These are phyloP conservation scores for Colletotrichum sidae DNA, from an alignment of 2,329 filamentous ascomycete species.

Conservation along the genomic window DNA sequence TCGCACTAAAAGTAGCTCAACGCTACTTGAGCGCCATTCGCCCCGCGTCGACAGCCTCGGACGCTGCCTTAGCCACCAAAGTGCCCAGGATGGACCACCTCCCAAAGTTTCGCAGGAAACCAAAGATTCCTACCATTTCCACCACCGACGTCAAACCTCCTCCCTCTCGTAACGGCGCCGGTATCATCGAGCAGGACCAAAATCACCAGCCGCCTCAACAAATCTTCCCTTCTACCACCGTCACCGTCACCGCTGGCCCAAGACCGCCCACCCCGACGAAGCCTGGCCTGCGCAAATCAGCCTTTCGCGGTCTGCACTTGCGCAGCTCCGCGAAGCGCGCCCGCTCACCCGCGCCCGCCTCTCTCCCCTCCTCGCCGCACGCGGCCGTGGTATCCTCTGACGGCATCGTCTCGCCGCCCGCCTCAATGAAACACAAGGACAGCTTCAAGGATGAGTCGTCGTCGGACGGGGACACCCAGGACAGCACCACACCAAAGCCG, in stretches of 20 bases:
- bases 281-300: constrained; percentile 47
- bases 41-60: constrained; percentile 1
- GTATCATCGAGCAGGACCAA: constrained; percentile 41
- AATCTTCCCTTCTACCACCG: constrained; percentile 39
- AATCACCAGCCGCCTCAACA: constrained; percentile 37
- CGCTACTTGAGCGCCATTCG: neutral
- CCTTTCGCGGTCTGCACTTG: constrained; percentile 59
- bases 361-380: constrained; percentile 39
- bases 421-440: constrained; percentile 27
- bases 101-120: constrained; percentile 56
- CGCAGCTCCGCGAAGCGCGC: constrained; percentile 60
- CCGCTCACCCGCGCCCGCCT: constrained; percentile 52
- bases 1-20: neutral
- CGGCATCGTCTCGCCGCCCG: constrained; percentile 42
- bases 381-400: constrained; percentile 51
- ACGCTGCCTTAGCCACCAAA: constrained; percentile 5
- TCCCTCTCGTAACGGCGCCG: constrained; percentile 37
- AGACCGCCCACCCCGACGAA: constrained; percentile 37
- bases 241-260: constrained; percentile 26
- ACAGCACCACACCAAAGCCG: constrained; percentile 32
- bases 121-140: constrained; percentile 56
- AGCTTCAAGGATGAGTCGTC: constrained; percentile 24
- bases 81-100: constrained; percentile 54
- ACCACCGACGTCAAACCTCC: constrained; percentile 48
- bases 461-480: constrained; percentile 18